Evolutionary conservation across 2,329 filamentous ascomycete genomes (phyloP).

Genomic region (Phialophora tarda): DNA sequence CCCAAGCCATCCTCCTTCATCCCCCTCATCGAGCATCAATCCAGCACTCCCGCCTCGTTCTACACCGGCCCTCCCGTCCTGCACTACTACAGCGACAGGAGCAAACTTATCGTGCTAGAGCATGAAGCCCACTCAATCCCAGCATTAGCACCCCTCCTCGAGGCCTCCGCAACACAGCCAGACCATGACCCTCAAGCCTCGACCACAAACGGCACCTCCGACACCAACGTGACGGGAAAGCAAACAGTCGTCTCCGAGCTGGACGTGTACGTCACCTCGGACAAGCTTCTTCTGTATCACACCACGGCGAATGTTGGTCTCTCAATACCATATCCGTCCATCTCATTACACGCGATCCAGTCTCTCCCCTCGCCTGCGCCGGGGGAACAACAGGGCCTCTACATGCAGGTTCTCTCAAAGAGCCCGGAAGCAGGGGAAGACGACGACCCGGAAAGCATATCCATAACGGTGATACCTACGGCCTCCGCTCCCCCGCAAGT

Average conservation of each 20-base stretch:
- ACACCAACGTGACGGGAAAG: slow-evolving; percentile 21
- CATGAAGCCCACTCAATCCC: slow-evolving; percentile 47
- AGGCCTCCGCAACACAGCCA: slow-evolving; percentile 17
- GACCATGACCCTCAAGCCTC: slow-evolving; percentile 22
- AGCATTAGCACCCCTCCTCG: slow-evolving; percentile 40
- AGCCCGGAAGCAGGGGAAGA: slow-evolving; percentile 44
- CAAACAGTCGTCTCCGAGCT: slow-evolving; percentile 48
- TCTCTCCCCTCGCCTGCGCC: slow-evolving; percentile 47
- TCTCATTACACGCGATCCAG: slow-evolving; percentile 57
- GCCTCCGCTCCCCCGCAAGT: slow-evolving; percentile 35
- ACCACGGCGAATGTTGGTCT: slow-evolving; percentile 46
- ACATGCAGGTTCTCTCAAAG: slow-evolving; percentile 51
- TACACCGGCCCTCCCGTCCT: slow-evolving; percentile 54
- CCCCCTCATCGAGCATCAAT: slow-evolving; percentile 54
- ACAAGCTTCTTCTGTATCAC: slow-evolving; percentile 53
- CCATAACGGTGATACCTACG: slow-evolving; percentile 52
- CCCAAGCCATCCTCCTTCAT: slow-evolving; percentile 51
- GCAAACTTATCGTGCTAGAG: slow-evolving; percentile 52
- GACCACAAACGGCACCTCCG: slow-evolving; percentile 34
- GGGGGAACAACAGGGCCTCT: slow-evolving; percentile 49
- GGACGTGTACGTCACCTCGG: slow-evolving; percentile 56
- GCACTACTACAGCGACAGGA: slow-evolving; percentile 53
- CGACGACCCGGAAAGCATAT: slow-evolving; percentile 50
- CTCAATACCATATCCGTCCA: slow-evolving; percentile 55
- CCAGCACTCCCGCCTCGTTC: slow-evolving; percentile 55